These are phyloP conservation scores for Saccharomyces jurei DNA, from an alignment of 805 yeast genomes.

Conservation along the genomic window DNA sequence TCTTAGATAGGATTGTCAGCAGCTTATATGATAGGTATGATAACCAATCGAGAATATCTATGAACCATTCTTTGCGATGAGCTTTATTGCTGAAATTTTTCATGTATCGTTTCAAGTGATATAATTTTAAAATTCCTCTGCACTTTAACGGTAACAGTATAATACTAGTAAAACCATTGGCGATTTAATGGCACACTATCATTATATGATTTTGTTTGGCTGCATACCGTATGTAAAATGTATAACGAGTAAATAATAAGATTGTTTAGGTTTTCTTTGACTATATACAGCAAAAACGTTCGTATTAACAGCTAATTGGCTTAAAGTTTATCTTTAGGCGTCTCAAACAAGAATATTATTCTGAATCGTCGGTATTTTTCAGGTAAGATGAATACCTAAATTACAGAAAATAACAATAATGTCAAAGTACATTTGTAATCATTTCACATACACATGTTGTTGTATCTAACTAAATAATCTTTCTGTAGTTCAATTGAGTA, in stretches of 20 bases:
- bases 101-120: neutral
- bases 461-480: neutral
- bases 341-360: neutral
- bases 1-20: neutral
- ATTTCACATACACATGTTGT: neutral
- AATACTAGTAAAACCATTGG: neutral
- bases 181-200: neutral
- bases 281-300: neutral
- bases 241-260: neutral
- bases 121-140: neutral
- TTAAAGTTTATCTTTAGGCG: neutral
- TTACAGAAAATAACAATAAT: neutral
- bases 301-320: neutral
- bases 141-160: neutral
- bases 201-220: neutral
- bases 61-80: neutral
- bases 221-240: neutral
- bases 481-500: neutral
- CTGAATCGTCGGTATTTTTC: neutral
- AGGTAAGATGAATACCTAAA: too few species aligned
- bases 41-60: neutral
- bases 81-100: neutral
- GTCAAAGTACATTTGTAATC: neutral
- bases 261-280: neutral
- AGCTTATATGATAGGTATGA: neutral